Base-by-base conservation (phyloP, 1,284 basidiomycete genomes). In the Singerocomus inundabilis region DNA sequence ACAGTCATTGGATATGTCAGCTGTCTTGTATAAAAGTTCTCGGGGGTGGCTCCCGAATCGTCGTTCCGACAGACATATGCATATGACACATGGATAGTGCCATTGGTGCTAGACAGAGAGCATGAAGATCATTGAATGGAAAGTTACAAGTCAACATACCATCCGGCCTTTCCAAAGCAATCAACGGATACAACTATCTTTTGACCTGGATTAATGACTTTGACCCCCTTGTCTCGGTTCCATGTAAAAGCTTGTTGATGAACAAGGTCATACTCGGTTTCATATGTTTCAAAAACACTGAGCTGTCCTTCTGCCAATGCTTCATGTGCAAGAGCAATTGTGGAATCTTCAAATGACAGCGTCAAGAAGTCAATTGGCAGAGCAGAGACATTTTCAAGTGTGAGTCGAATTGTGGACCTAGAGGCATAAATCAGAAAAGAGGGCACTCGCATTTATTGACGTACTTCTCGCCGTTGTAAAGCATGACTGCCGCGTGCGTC, bases 391-490 rank as follows among this genome's bases (percentile, higher is more conserved):
- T 99, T 99, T 66, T 94, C 90, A 11, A 99, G 72, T 0, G 88
- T 92, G 44, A 98, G 77, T 5, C 85, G 84, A 44, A 98, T 84
- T 1, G 73, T 81, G 1, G 88, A 88, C 61, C 93, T 96, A 57
- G 21, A 45, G 18, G 31, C 5, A 45, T 42, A 21, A 40, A 46
- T 64, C 51, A 54, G 37, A 28, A 45, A 41, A 15, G 15, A 18
- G 16, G 9, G 32, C 29, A 41, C n/a, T 50, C 30, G 29, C 15
- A 31, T 47, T 42, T 46, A 12, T 37, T 4, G 13, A 72, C 83
- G 54, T 55, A 93, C 89, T 72, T 83, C 74, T 99, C 96, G 37
- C 96, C 96, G 47, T 96, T 84, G 63, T 93, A 96, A 46, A 99
- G 73, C 88, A 96, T 95, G 26, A 98, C 74, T 1, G 93, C 91